Conservation (phyloP, 148 eudicot species). For the Arbutus unedo region DNA sequence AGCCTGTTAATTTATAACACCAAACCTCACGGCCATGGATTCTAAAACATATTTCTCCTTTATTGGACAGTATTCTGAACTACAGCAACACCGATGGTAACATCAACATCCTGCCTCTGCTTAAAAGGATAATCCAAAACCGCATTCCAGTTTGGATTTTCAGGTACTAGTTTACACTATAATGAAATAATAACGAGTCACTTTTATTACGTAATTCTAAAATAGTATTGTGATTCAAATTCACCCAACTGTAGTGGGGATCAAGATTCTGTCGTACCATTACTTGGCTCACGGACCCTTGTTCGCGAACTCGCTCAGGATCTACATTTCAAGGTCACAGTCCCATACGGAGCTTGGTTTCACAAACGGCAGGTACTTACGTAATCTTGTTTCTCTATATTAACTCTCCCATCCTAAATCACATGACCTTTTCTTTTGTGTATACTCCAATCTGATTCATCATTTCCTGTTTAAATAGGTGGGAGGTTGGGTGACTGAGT, state of each 20-base stretch:
- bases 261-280: constrained; percentile 94
- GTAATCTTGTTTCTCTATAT: neutral
- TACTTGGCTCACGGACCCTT: constrained; percentile 84
- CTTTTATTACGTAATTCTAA: too few relatives aligned
- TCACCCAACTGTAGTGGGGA: constrained; percentile 56
- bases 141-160: constrained; percentile 76
- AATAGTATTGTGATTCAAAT: neutral
- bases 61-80: constrained; percentile 48
- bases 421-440: neutral
- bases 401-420: neutral
- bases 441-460: neutral
- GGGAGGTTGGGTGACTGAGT: constrained; percentile 92
- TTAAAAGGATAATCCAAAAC: constrained; percentile 53
- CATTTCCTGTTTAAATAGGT: constrained; percentile 40
- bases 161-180: constrained; percentile 41
- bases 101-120: constrained; percentile 80
- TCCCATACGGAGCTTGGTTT: constrained; percentile 95
- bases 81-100: constrained; percentile 65
- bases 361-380: constrained; percentile 76
- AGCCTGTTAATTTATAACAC: neutral
- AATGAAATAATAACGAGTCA: too few relatives aligned
- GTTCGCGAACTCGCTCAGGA: constrained; percentile 88
- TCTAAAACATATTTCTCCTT: neutral
- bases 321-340: constrained; percentile 53
- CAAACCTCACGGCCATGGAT: neutral